phyloP scores from a whole-genome alignment of 2,329 filamentous ascomycete genomes.

The Aspergillus candidus region DNA sequence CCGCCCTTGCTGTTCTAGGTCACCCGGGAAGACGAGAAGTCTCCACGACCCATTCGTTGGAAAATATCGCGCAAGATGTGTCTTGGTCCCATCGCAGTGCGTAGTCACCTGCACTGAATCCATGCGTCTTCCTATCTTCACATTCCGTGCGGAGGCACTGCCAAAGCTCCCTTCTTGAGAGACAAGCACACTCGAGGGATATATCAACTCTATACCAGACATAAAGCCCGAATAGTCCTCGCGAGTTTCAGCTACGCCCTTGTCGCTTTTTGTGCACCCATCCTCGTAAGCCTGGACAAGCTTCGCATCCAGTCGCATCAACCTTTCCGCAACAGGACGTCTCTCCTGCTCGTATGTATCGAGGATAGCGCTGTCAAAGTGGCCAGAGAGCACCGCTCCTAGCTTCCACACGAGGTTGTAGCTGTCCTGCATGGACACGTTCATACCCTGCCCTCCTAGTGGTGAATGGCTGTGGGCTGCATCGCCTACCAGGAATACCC shows the following conservation, averaged over 20 bases:
- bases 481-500: constrained; percentile 2
- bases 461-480: constrained; percentile 52
- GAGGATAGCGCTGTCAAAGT: constrained; percentile 37
- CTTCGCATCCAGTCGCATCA: constrained; percentile 7
- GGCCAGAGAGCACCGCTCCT: constrained; percentile 30
- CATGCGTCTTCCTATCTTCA: constrained; percentile 14
- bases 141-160: constrained; percentile 2
- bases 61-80: constrained; percentile 7
- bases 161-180: neutral
- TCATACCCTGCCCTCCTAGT: constrained; percentile 57
- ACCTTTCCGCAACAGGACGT: constrained; percentile 36
- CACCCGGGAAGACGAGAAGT: constrained; percentile 16
- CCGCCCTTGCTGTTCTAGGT: constrained; percentile 2
- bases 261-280: neutral
- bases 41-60: constrained; percentile 15
- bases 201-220: constrained; percentile 9
- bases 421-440: constrained; percentile 47
- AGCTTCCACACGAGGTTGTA: constrained; percentile 54
- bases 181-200: constrained; percentile 2
- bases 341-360: constrained; percentile 47
- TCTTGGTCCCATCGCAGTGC: constrained; percentile 7
- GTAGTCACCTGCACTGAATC: constrained; percentile 5
- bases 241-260: constrained; percentile 5
- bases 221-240: constrained; percentile 10
- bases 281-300: constrained; percentile 9